Evolutionary conservation across 2,329 filamentous ascomycete species (phyloP).

Genomic region (Dothidotthia symphoricarpi): DNA sequence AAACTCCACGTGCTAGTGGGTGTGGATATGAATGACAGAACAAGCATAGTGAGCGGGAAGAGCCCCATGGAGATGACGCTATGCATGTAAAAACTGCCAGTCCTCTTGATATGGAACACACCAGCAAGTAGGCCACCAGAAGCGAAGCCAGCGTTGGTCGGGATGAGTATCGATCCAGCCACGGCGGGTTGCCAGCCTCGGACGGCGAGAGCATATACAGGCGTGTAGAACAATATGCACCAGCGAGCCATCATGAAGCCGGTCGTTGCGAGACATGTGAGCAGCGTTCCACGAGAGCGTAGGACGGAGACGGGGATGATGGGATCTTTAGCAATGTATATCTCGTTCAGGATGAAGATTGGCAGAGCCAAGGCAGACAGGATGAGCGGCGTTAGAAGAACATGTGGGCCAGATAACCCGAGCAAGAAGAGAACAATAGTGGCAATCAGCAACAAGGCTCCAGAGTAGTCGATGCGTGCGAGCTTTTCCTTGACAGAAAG

Average conservation of each 20-base stretch:
- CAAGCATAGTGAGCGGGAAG: constrained; percentile 61
- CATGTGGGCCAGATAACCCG: constrained; percentile 62
- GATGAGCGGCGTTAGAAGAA: constrained; percentile 60
- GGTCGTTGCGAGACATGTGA: constrained; percentile 72
- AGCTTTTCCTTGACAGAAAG: constrained; percentile 55
- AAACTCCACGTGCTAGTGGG: constrained; percentile 51
- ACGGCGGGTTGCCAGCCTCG: constrained; percentile 66
- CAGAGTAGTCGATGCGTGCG: constrained; percentile 69
- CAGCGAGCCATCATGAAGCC: constrained; percentile 80
- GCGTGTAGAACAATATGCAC: constrained; percentile 77
- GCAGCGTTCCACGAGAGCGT: constrained; percentile 65
- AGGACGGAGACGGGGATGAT: constrained; percentile 73
- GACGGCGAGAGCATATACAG: constrained; percentile 76
- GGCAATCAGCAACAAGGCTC: constrained; percentile 54
- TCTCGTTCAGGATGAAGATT: constrained; percentile 61
- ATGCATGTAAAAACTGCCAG: constrained; percentile 70
- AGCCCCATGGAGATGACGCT: constrained; percentile 59
- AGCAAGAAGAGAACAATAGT: constrained; percentile 72
- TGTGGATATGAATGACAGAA: constrained; percentile 57
- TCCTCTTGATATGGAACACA: constrained; percentile 70
- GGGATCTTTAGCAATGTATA: constrained; percentile 63
- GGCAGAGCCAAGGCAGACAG: constrained; percentile 56
- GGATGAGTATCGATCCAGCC: constrained; percentile 73
- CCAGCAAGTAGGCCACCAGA: constrained; percentile 71
- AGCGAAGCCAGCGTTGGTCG: constrained; percentile 78